A percentile compares a stretch with the other conserved stretches of the same genome.
Evolutionary conservation across 2,329 filamentous ascomycete species (phyloP).

Genomic region (Capronia epimyces): DNA sequence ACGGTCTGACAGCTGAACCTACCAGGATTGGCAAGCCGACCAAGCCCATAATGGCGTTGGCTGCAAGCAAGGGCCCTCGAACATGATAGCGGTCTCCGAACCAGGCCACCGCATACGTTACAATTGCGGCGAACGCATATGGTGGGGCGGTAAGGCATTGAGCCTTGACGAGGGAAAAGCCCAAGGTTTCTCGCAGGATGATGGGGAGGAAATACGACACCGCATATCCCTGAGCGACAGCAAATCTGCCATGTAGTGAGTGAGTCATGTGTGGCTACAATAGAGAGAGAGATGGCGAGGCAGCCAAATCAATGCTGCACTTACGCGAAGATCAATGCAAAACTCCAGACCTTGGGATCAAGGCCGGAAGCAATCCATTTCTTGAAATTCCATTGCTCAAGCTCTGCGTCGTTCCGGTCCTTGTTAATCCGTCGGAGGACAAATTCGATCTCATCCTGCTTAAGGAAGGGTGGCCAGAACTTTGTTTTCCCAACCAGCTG

Average conservation of each 20-base stretch:
- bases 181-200: conserved; percentile 59
- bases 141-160: conserved; percentile 69
- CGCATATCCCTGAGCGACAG: conserved; percentile 48
- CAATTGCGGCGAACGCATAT: conserved; percentile 55
- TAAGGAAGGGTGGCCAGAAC: conserved; percentile 34
- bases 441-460: conserved; percentile 20
- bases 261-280: no score
- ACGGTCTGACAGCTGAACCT: neutral
- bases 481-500: conserved; percentile 25
- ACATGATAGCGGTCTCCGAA: conserved; percentile 61
- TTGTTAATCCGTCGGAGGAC: conserved; percentile 45
- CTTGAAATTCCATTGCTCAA: conserved; percentile 44
- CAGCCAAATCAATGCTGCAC: no score
- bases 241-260: conserved; percentile 31
- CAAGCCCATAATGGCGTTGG: conserved; percentile 55
- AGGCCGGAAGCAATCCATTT: conserved; percentile 45
- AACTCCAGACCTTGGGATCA: conserved; percentile 53
- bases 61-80: conserved; percentile 60
- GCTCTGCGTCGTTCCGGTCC: conserved; percentile 49
- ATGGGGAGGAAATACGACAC: conserved; percentile 75
- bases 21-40: conserved; percentile 3
- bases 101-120: conserved; percentile 58
- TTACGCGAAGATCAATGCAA: conserved; percentile 45
- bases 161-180: conserved; percentile 57
- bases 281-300: no score